phyloP scores from a whole-genome alignment of 352 stramenopile species.

The Pythium aristosporum region DNA sequence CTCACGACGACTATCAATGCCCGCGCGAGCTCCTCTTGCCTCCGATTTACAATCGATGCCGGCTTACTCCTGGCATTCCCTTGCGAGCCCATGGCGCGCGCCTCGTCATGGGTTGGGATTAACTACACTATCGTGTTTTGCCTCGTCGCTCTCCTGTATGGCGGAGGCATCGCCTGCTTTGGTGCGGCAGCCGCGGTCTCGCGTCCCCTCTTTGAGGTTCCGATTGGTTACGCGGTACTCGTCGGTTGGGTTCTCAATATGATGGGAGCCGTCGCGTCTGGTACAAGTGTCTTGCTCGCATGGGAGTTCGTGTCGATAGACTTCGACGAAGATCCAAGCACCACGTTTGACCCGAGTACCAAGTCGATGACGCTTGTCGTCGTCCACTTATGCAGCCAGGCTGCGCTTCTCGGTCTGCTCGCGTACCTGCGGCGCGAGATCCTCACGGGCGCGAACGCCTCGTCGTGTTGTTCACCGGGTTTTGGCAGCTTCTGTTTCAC shows the following conservation, averaged over 20 bases:
- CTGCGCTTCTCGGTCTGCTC: neutral
- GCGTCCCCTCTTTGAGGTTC: neutral
- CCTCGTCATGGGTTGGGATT: neutral
- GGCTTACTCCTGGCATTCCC: neutral
- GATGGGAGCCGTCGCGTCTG: neutral
- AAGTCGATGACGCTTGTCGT: neutral
- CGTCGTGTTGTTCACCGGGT: neutral
- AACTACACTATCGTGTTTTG: conserved; percentile 1
- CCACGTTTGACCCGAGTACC: neutral
- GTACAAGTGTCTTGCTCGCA: neutral
- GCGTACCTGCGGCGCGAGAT: neutral
- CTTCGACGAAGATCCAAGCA: neutral
- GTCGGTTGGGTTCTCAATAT: neutral
- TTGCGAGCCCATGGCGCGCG: conserved; percentile 1
- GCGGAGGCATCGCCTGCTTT: conserved; percentile 4
- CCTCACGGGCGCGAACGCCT: neutral
- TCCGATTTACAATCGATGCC: neutral
- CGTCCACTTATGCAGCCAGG: neutral
- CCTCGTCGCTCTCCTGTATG: neutral
- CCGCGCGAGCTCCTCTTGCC: neutral
- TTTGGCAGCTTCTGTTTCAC: neutral
- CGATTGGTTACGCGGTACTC: neutral
- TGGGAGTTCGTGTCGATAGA: neutral
- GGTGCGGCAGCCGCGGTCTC: neutral
- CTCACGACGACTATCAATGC: too few relatives aligned